Base-by-base conservation (phyloP, 257 asterid genomes). In the Knoxia roxburghii region DNA sequence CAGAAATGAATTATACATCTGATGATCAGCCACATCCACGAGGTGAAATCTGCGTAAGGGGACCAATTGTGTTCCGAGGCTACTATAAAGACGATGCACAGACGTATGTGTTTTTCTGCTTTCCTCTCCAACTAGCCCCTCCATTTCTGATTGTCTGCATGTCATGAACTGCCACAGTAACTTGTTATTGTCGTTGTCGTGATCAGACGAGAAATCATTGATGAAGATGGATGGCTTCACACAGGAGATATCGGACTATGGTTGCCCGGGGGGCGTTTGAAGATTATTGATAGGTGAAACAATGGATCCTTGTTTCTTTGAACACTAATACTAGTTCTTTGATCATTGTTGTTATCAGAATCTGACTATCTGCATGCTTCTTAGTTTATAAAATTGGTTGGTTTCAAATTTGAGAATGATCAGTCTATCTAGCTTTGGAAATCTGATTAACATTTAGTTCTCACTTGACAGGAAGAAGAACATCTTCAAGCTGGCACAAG, bases 241-340 rank as follows among this genome's bases (percentile, higher is more conserved):
- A 87, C 98, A 0, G 98, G 98, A 64, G 98, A 93, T 81, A 90
- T 93, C 54, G 98, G 98, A 63, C 80, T 85, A 72, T 93, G 98
- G 98, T 72, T 88, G 67, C 97, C 94, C 20, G 91, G 87, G 23
- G 98, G 98, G 73, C 95, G 98, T 26, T 83, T 93, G 76, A 93
- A 84, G 78, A 93, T 93, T 26, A 90, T 93, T 61, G 98, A 92
- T 73, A 84, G 98, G 98, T 87, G 33, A n/a, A 65, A 43, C 21
- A 17, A 29, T 15, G 11, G 33, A 61, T 1, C 13, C 65, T 60
- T 32, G 64, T n/a, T 58, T 58, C 64, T 33, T 18, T 17, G 39
- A 20, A 17, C 64, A 17, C 2, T 30, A 32, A 3, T 0, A 30
- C 29, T 4, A 3, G 3, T 7, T 32, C 24, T 17, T 7, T 20